These are phyloP conservation scores for Nicotiana obtusifolia DNA, from an alignment of 257 asterid species.

Conservation along the genomic window DNA sequence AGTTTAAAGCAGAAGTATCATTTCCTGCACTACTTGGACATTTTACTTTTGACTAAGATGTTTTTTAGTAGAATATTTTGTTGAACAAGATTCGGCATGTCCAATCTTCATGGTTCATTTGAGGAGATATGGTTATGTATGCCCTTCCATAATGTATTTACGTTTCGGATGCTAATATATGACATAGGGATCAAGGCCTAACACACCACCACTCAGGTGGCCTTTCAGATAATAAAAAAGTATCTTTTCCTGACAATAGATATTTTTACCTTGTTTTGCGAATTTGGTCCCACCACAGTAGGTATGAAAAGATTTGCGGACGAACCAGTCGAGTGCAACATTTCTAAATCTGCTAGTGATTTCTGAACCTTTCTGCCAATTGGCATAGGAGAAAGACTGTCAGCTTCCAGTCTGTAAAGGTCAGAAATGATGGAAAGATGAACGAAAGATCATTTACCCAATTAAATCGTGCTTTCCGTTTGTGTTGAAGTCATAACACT, in stretches of 20 bases:
- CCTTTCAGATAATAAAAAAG: too few relatives aligned
- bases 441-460: conserved; percentile 53
- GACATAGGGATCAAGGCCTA: too few relatives aligned
- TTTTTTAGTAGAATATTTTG: too few relatives aligned
- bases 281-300: conserved; percentile 47
- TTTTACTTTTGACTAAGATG: too few relatives aligned
- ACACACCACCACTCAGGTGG: too few relatives aligned
- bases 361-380: conserved; percentile 76
- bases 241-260: background rate
- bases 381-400: conserved; percentile 20
- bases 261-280: conserved; percentile 63
- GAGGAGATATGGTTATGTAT: too few relatives aligned
- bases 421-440: conserved; percentile 13
- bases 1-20: background rate
- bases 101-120: too few relatives aligned
- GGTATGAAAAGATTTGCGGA: conserved; percentile 63
- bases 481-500: conserved; percentile 85
- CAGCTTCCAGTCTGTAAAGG: conserved; percentile 21
- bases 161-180: too few relatives aligned
- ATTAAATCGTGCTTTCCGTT: conserved; percentile 86
- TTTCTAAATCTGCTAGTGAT: conserved; percentile 84
- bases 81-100: too few relatives aligned
- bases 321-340: conserved; percentile 48
- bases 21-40: background rate
- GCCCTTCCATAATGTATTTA: too few relatives aligned